phyloP scores from a whole-genome alignment of 1,284 basidiomycete genomes.

The Irpex sp. region DNA sequence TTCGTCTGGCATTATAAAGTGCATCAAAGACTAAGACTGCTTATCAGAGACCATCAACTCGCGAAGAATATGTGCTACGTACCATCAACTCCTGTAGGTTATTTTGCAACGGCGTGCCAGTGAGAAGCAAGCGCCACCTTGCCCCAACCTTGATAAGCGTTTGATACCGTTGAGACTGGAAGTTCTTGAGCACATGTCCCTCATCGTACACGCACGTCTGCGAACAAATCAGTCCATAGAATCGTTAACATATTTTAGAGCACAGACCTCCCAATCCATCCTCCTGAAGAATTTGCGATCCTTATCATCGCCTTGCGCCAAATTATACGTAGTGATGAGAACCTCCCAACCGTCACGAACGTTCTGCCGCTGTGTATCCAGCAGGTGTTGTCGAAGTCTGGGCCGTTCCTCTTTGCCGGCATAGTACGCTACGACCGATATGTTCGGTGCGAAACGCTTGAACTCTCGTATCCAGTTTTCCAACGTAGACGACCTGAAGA shows the following conservation, averaged over 20 bases:
- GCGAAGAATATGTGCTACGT: slow-evolving; percentile 29
- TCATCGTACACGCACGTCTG: slow-evolving; percentile 93
- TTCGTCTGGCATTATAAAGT: slow-evolving; percentile 94
- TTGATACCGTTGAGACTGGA: slow-evolving; percentile 92
- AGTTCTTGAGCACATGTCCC: slow-evolving; percentile 96
- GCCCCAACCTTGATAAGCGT: slow-evolving; percentile 84
- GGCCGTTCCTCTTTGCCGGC: slow-evolving; percentile 89
- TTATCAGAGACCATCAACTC: background rate
- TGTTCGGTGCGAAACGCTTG: slow-evolving; percentile 81
- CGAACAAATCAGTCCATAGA: slow-evolving; percentile 3
- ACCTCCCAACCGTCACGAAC: slow-evolving; percentile 80
- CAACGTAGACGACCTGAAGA: slow-evolving; percentile 81
- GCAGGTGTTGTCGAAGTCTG: slow-evolving; percentile 66
- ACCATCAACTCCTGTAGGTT: slow-evolving; percentile 95
- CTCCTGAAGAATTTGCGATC: slow-evolving; percentile 92
- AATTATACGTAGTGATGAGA: slow-evolving; percentile 93
- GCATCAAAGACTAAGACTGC: slow-evolving; percentile 80
- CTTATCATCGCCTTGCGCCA: slow-evolving; percentile 83
- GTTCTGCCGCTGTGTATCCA: slow-evolving; percentile 43
- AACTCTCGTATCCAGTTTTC: slow-evolving; percentile 99
- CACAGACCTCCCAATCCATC: slow-evolving; percentile 86
- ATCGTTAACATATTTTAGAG: background rate
- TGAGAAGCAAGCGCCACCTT: slow-evolving; percentile 89
- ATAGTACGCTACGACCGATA: slow-evolving; percentile 92
- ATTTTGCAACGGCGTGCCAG: slow-evolving; percentile 93